These are phyloP conservation scores for Aureobasidium vineae DNA, from an alignment of 2,329 filamentous ascomycete species.

Conservation along the genomic window DNA sequence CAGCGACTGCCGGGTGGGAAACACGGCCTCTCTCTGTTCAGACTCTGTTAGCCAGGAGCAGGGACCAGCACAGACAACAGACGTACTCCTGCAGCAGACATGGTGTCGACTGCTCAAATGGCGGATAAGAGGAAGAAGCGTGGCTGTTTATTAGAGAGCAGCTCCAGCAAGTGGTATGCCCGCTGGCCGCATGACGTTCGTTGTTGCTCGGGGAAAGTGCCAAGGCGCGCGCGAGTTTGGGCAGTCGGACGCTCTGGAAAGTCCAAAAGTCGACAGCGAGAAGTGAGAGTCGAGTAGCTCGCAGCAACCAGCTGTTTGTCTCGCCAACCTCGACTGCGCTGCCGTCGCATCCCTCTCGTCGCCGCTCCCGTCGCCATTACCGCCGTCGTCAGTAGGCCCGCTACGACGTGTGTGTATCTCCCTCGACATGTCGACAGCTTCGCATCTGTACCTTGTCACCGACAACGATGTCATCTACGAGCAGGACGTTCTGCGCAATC, in stretches of 20 bases:
- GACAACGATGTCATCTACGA: constrained; percentile 95
- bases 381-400: constrained; percentile 8
- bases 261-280: not conserved
- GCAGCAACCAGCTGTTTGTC: not conserved
- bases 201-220: constrained; percentile 20
- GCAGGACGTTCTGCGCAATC: constrained; percentile 86
- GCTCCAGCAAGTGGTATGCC: not conserved
- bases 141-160: not conserved
- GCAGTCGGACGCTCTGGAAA: not conserved
- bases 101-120: constrained; percentile 30
- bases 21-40: constrained; percentile 85
- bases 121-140: not conserved
- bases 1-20: constrained; percentile 95
- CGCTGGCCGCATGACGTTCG: constrained; percentile 8
- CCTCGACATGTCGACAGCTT: constrained; percentile 32
- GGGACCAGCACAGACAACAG: not conserved
- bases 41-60: not conserved
- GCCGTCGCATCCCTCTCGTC: not conserved
- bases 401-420: constrained; percentile 12
- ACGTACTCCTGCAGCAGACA: constrained; percentile 45
- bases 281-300: not conserved
- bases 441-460: constrained; percentile 54
- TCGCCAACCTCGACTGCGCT: not conserved
- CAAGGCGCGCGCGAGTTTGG: constrained; percentile 21
- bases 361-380: not conserved